Conservation (phyloP, 768 basidiomycete genomes). For the Boletus pseudopeckii region DNA sequence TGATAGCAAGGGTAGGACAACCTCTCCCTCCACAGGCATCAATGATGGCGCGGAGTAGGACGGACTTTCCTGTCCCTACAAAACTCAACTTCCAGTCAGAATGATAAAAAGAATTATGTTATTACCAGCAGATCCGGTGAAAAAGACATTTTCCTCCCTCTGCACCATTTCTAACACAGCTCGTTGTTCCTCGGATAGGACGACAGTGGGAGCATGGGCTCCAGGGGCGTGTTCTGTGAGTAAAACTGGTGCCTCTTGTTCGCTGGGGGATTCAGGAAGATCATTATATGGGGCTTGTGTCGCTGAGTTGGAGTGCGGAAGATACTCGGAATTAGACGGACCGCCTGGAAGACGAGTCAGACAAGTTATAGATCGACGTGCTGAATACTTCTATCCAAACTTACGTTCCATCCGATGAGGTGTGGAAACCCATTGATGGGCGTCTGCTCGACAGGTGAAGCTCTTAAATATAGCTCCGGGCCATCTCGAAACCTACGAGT, state of each 20-base stretch:
- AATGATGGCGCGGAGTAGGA: conserved; percentile 76
- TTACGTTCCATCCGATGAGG: conserved; percentile 14
- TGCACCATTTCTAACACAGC: conserved; percentile 51
- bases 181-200: conserved; percentile 52
- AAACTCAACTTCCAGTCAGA: not conserved
- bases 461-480: conserved; percentile 52
- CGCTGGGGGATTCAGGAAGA: not conserved
- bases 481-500: conserved; percentile 48
- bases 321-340: not conserved
- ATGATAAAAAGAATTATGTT: not conserved
- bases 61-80: conserved; percentile 79
- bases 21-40: conserved; percentile 37
- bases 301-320: not conserved
- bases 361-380: not conserved
- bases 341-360: conserved; percentile 8
- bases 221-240: not conserved
- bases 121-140: conserved; percentile 78
- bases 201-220: conserved; percentile 20
- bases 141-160: conserved; percentile 67
- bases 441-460: conserved; percentile 43
- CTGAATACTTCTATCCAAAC: conserved; percentile 6
- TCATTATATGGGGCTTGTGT: not conserved
- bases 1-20: conserved; percentile 55
- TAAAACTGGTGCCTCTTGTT: not conserved
- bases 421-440: conserved; percentile 47